Evolutionary conservation across 164 flowering plant genomes (phyloP), one percentile per base, ranked within the genome.

Genomic region (Stephania cephalantha): DNA sequence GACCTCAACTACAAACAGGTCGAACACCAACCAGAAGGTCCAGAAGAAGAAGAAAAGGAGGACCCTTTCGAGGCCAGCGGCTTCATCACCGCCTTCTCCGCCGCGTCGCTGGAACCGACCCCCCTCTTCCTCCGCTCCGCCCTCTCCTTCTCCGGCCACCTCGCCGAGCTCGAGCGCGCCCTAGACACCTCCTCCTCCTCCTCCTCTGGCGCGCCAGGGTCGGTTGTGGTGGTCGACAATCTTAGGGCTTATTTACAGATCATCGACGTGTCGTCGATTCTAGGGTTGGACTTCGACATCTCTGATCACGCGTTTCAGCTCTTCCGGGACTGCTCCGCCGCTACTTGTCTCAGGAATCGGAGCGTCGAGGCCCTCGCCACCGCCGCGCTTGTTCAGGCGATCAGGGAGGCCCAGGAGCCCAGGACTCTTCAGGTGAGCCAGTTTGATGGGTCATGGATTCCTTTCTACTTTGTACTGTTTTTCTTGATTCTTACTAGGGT

Each of bases 301-400:
- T 86, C 94, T 17, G 97, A 93, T 68, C 96, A 95, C 71, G 98
- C 99, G 1, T 91, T 95, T 82, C 90, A 92, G 86, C 80, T 95
- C 45, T 95, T 95, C 79, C 84, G 99, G 79, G 97, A 95, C 76
- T 95, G 99, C 73, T 88, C 91, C 42, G 88, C 93, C 3, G 93
- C 98, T 17, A 95, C 99, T 80, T 93, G 97, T 78, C 85, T 95
- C 86, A 89, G 98, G 85, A 95, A 93, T 82, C 89, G 98, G 1
- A 95, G 95, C 63, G 91, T 95, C 6, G 99, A 95, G 77, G 99
- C 98, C 1, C 90, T 95, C 25, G 98, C 99, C 30, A 93, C 99
- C 58, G 99, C 99, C 58, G 97, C 97, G 35, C 90, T 95, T 66
- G 94, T 95, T 58, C 99, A 93, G 79, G 97, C 99, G 67, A 93